phyloP scores from a whole-genome alignment of 1,284 basidiomycete species.

The Bjerkandera adusta region DNA sequence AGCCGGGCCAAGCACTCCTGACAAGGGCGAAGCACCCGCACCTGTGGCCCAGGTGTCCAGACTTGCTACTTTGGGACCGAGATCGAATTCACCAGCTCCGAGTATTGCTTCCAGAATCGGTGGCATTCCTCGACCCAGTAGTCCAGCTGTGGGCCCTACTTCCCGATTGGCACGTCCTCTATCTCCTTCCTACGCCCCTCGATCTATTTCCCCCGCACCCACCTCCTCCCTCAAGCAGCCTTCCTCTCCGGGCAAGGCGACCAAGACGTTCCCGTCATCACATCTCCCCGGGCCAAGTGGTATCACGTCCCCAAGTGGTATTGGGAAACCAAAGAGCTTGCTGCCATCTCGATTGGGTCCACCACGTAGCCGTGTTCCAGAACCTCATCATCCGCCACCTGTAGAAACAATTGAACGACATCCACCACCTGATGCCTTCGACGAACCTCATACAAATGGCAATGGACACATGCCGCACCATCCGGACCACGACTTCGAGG shows the following conservation, averaged over 20 bases:
- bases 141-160: conserved; percentile 51
- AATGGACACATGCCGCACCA: conserved; percentile 10
- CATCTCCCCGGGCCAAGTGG: conserved; percentile 34
- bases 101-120: conserved; percentile 38
- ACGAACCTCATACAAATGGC: conserved; percentile 10
- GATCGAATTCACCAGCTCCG: conserved; percentile 57
- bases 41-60: conserved; percentile 48
- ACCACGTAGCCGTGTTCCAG: conserved; percentile 41
- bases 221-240: conserved; percentile 40
- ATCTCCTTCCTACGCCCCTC: conserved; percentile 53
- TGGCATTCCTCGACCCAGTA: conserved; percentile 57
- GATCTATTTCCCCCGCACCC: conserved; percentile 51
- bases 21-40: conserved; percentile 39
- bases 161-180: conserved; percentile 57
- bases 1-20: conserved; percentile 57
- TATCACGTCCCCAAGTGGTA: conserved; percentile 48
- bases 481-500: conserved; percentile 19
- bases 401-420: conserved; percentile 2
- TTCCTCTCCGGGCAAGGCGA: conserved; percentile 40
- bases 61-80: conserved; percentile 43
- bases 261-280: conserved; percentile 28
- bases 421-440: conserved; percentile 3
- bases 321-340: conserved; percentile 57
- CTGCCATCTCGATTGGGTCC: conserved; percentile 70
- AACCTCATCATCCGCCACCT: conserved; percentile 4